A percentile compares a stretch with the other conserved stretches of the same genome.
Conservation (phyloP, 2,329 filamentous ascomycete species). For the Orbilia brochopaga region DNA sequence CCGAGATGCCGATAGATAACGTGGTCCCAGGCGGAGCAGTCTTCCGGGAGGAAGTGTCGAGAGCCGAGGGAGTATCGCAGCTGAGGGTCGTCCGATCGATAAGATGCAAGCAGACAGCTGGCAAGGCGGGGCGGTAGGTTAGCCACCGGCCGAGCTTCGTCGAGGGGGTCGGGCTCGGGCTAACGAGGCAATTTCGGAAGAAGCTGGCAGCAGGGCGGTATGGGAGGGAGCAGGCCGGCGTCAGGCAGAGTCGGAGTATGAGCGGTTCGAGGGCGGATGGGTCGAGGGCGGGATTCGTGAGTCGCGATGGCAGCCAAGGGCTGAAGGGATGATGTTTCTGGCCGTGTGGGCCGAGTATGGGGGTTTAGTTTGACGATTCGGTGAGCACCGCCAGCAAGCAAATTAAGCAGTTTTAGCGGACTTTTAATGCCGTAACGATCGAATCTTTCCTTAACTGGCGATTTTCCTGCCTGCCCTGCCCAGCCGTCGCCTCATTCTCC, state of each 20-base stretch:
- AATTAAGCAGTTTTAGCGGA: constrained; percentile 42
- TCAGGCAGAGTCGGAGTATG: constrained; percentile 9
- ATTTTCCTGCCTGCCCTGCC: constrained; percentile 19
- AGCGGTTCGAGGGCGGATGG: constrained; percentile 8
- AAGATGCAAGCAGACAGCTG: constrained; percentile 16
- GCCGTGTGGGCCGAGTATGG: constrained; percentile 40
- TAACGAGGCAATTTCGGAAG: constrained; percentile 51
- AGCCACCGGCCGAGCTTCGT: constrained; percentile 20
- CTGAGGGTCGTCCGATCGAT: constrained; percentile 22
- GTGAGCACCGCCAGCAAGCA: constrained; percentile 11
- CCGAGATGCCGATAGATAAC: constrained; percentile 18
- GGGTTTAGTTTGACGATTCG: constrained; percentile 27
- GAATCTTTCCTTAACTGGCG: constrained; percentile 29
- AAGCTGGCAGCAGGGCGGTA: constrained; percentile 32
- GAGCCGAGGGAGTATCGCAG: constrained; percentile 25
- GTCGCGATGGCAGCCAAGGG: constrained; percentile 33
- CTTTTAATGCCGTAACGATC: constrained; percentile 36
- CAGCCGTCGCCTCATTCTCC: not conserved
- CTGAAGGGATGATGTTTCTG: constrained; percentile 42
- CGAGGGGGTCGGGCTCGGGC: constrained; percentile 30
- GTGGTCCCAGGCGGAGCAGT: constrained; percentile 19
- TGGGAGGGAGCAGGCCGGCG: constrained; percentile 16
- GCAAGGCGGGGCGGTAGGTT: constrained; percentile 35
- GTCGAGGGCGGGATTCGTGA: constrained; percentile 12
- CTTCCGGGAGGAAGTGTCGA: constrained; percentile 15